These are phyloP conservation scores for Teunomyces panamensis DNA, from an alignment of 805 yeast species.

Conservation along the genomic window DNA sequence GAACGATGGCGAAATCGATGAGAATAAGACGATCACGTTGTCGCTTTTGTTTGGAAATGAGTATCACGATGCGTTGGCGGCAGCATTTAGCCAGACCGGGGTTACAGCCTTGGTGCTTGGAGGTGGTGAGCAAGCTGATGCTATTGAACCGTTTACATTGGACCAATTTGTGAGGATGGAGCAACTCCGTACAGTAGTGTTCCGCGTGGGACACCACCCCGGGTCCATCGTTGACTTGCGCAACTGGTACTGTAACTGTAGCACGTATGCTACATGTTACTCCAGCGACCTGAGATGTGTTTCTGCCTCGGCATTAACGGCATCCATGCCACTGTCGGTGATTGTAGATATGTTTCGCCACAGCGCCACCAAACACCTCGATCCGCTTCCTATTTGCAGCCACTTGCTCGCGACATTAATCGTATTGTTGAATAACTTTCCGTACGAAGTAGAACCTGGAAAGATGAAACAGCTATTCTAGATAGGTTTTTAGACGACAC, in stretches of 20 bases:
- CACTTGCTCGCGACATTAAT: conserved; percentile 11
- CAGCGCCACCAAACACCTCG: not conserved
- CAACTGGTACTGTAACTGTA: conserved; percentile 4
- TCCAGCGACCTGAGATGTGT: not conserved
- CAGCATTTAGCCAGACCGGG: not conserved
- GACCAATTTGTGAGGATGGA: not conserved
- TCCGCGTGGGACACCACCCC: not conserved
- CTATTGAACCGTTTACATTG: not conserved
- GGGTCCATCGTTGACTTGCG: not conserved
- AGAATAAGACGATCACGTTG: not conserved
- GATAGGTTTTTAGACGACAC: not conserved
- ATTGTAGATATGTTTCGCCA: not conserved
- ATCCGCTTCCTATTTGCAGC: conserved; percentile 11
- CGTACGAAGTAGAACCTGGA: not conserved
- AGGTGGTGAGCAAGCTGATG: not conserved
- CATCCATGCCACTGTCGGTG: not conserved
- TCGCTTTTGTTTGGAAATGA: not conserved
- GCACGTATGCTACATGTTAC: not conserved
- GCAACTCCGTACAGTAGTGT: not conserved
- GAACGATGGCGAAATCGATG: not conserved
- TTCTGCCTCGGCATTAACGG: not conserved
- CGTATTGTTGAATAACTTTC: conserved; percentile 1
- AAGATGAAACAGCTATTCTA: not conserved
- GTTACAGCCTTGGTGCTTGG: not conserved
- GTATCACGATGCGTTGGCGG: not conserved